Evolutionary conservation across 1,139 yeast genomes (phyloP).

Genomic region (Pichia cactophila): DNA sequence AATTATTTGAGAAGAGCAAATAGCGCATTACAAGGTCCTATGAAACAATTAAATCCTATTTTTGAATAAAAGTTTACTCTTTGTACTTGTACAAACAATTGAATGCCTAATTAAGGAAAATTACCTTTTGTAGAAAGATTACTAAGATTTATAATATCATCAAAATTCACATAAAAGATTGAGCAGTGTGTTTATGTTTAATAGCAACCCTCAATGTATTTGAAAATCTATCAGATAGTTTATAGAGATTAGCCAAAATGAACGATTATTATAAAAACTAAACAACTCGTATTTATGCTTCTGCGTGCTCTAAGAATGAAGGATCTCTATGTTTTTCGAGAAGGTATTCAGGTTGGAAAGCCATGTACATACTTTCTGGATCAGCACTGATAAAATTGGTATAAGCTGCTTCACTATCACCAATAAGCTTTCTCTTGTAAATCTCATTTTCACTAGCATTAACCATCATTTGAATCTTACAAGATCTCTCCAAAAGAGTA

Average conservation of each 20-base stretch:
- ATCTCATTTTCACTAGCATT: constrained; percentile 42
- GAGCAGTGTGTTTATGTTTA: too few relatives aligned
- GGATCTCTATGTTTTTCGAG: constrained; percentile 32
- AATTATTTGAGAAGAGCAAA: constrained; percentile 26
- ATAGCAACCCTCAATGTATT: too few relatives aligned
- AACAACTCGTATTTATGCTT: too few relatives aligned
- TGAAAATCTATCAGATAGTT: too few relatives aligned
- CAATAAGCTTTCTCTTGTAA: constrained; percentile 33
- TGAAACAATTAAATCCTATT: constrained; percentile 2
- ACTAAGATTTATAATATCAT: too few relatives aligned
- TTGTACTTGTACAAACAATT: too few relatives aligned
- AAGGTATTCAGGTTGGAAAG: constrained; percentile 61
- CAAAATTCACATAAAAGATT: too few relatives aligned
- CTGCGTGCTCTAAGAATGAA: constrained; percentile 13
- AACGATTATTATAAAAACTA: too few relatives aligned
- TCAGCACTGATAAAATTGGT: constrained; percentile 56
- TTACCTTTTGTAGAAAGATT: too few relatives aligned
- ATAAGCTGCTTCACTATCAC: constrained; percentile 65
- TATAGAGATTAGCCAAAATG: too few relatives aligned
- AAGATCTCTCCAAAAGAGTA: constrained; percentile 58
- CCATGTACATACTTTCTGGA: constrained; percentile 62
- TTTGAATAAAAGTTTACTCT: background rate
- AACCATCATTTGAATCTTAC: constrained; percentile 65
- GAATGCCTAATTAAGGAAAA: too few relatives aligned
- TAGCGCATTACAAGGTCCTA: constrained; percentile 10